A percentile compares a stretch with the other conserved stretches of the same genome.
These are phyloP conservation scores for Pseudopithomyces maydicus DNA, from an alignment of 2,329 filamentous ascomycete genomes.

Conservation along the genomic window DNA sequence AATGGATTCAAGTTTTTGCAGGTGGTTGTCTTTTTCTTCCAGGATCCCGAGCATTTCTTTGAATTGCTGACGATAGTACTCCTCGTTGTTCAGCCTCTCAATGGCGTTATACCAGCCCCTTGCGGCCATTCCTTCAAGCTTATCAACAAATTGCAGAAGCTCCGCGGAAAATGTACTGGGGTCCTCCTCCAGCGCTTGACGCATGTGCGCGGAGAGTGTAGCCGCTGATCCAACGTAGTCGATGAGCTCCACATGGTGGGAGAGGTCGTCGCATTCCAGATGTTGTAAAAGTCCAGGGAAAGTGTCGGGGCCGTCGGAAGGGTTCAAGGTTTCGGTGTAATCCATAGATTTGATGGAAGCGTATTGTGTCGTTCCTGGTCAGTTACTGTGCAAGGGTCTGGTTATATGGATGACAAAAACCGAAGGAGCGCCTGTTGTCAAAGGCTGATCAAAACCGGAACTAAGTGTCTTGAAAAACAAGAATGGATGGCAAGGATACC, in stretches of 20 bases:
- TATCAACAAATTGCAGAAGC: background rate
- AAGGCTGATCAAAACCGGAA: too few relatives aligned
- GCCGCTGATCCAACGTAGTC: background rate
- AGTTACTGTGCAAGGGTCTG: too few relatives aligned
- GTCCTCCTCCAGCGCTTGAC: background rate
- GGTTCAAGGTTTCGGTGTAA: too few relatives aligned
- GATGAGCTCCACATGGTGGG: background rate
- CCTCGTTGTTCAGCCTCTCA: background rate
- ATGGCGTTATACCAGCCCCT: slow-evolving; percentile 6
- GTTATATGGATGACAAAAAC: too few relatives aligned
- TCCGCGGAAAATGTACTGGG: background rate
- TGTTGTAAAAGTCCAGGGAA: background rate
- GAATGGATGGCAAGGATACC: too few relatives aligned
- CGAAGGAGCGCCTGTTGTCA: too few relatives aligned
- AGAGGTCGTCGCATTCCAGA: background rate
- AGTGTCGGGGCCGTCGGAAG: background rate
- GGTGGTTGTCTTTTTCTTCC: background rate
- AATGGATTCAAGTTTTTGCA: background rate
- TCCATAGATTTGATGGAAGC: too few relatives aligned
- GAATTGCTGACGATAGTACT: background rate
- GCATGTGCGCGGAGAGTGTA: background rate
- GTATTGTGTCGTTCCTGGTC: too few relatives aligned
- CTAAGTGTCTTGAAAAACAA: too few relatives aligned
- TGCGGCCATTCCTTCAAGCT: slow-evolving; percentile 2
- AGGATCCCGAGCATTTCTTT: background rate